Evolutionary conservation across 2,329 filamentous ascomycete genomes (phyloP).

Genomic region (Ophiostoma ulmi): DNA sequence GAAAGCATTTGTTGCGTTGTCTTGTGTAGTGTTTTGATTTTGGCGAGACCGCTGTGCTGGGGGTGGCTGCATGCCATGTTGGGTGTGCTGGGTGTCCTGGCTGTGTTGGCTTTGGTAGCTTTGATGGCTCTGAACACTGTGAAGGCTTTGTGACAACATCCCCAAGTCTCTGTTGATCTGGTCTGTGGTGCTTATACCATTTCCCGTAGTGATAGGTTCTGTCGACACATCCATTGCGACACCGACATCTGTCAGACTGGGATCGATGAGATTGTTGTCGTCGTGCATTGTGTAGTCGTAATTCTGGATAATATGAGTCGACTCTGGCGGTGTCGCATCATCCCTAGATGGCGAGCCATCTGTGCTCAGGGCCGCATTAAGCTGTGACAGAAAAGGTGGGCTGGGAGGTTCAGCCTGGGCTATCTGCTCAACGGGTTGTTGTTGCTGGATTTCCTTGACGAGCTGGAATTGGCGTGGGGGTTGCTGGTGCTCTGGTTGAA

Average conservation of each 20-base stretch:
- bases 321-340: neutral
- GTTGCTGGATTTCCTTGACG: neutral
- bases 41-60: neutral
- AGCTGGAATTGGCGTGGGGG: neutral
- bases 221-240: neutral
- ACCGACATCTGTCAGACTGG: neutral
- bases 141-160: neutral
- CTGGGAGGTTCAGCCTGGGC: neutral
- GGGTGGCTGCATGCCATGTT: neutral
- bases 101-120: neutral
- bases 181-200: neutral
- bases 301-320: neutral
- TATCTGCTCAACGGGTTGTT: neutral
- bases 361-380: neutral
- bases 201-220: neutral
- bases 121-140: constrained; percentile 20
- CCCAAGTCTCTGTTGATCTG: neutral
- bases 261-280: neutral
- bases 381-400: neutral
- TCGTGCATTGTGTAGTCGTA: neutral
- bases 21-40: neutral
- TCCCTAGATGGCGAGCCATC: neutral
- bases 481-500: neutral
- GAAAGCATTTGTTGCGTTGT: neutral
- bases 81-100: neutral